Evolutionary conservation across 2,329 filamentous ascomycete species (phyloP).

Genomic region (Penicillium rolfsii): DNA sequence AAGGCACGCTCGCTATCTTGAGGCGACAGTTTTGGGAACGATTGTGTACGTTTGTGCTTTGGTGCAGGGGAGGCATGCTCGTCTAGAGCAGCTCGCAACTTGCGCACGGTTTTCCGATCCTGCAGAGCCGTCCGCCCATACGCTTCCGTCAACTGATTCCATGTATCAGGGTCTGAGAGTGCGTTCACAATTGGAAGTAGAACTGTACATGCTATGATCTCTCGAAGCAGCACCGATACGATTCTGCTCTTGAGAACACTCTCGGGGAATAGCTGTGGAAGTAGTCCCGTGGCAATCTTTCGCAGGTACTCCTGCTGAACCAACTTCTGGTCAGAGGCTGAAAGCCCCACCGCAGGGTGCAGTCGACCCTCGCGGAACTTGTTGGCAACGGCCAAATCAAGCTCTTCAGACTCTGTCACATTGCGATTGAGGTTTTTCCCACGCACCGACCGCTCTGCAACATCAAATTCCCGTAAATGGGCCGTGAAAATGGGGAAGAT

Average conservation of each 20-base stretch:
- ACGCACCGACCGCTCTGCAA: slow-evolving; percentile 83
- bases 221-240: slow-evolving; percentile 78
- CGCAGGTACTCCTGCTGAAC: slow-evolving; percentile 89
- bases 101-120: slow-evolving; percentile 91
- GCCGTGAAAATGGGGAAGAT: slow-evolving; percentile 85
- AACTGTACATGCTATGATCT: slow-evolving; percentile 92
- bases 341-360: slow-evolving; percentile 80
- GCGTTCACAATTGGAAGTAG: slow-evolving; percentile 78
- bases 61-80: slow-evolving; percentile 86
- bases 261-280: slow-evolving; percentile 74
- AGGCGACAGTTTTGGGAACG: slow-evolving; percentile 77
- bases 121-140: slow-evolving; percentile 85
- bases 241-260: slow-evolving; percentile 76
- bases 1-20: slow-evolving; percentile 90
- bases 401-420: slow-evolving; percentile 93
- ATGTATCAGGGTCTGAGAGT: slow-evolving; percentile 89
- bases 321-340: slow-evolving; percentile 80
- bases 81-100: slow-evolving; percentile 86
- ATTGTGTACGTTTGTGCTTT: slow-evolving; percentile 63
- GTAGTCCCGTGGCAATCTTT: slow-evolving; percentile 68
- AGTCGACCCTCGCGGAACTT: slow-evolving; percentile 89
- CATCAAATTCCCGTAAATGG: slow-evolving; percentile 87
- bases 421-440: slow-evolving; percentile 85
- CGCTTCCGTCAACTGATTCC: slow-evolving; percentile 95
- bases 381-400: slow-evolving; percentile 91